phyloP scores from a whole-genome alignment of 129 eudicot genomes.

The Flaveria brownii region DNA sequence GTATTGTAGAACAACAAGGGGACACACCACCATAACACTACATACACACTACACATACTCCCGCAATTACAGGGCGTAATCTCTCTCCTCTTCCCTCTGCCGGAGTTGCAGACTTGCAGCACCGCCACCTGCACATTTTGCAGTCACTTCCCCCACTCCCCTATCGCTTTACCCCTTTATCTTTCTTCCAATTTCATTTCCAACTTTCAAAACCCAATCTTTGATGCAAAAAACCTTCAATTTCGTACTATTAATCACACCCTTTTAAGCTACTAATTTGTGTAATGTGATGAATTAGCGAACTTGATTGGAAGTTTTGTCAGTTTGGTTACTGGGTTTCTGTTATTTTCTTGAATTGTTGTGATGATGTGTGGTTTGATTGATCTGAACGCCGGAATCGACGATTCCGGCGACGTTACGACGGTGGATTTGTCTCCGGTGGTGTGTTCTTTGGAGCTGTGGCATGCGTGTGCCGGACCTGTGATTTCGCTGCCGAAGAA shows the following conservation, averaged over 20 bases:
- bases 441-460: slow-evolving; percentile 4
- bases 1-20: slow-evolving; percentile 52
- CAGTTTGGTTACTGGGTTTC: background rate
- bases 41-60: slow-evolving; percentile 42
- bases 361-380: slow-evolving; percentile 67
- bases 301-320: background rate
- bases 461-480: slow-evolving; percentile 8
- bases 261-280: no score
- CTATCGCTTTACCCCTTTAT: slow-evolving; percentile 13
- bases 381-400: slow-evolving; percentile 62
- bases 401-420: slow-evolving; percentile 37
- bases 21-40: slow-evolving; percentile 37
- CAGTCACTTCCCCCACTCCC: slow-evolving; percentile 21
- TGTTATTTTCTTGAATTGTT: background rate
- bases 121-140: slow-evolving; percentile 32
- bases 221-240: background rate
- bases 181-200: background rate
- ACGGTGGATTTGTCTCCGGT: slow-evolving; percentile 35
- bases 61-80: slow-evolving; percentile 78
- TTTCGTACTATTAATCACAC: background rate
- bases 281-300: slow-evolving; percentile 14
- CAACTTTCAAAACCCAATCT: background rate
- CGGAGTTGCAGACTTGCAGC: slow-evolving; percentile 4
- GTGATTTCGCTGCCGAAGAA: background rate
- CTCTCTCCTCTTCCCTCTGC: slow-evolving; percentile 12